Percentiles rank a stretch among this genome's conserved stretches.
These are phyloP conservation scores for Plenodomus lindquistii DNA, from an alignment of 2,329 filamentous ascomycete species.

Conservation along the genomic window DNA sequence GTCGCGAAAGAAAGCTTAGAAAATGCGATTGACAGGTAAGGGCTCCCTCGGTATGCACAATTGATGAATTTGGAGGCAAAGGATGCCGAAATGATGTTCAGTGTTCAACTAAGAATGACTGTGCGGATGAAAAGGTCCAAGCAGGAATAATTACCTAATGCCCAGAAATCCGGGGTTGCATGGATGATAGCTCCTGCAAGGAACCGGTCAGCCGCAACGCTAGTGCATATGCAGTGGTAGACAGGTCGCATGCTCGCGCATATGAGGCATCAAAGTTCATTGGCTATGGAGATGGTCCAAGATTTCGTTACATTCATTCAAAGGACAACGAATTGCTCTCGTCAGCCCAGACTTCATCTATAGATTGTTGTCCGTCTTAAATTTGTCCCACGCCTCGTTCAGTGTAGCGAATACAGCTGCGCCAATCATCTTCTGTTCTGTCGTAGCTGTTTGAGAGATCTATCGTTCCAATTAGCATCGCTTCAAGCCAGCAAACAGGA, in stretches of 20 bases:
- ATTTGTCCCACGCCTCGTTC: slow-evolving; percentile 72
- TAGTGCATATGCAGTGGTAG: not conserved
- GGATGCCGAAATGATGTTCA: not conserved
- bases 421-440: slow-evolving; percentile 69
- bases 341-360: slow-evolving; percentile 14
- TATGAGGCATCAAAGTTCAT: not conserved
- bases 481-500: not conserved
- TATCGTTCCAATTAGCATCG: slow-evolving; percentile 17
- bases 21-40: not conserved
- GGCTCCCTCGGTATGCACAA: not conserved
- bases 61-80: not conserved
- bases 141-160: slow-evolving; percentile 12
- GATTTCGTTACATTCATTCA: too few relatives aligned
- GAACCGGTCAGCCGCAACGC: slow-evolving; percentile 18
- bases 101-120: slow-evolving; percentile 15
- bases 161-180: slow-evolving; percentile 21
- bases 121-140: slow-evolving; percentile 19
- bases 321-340: not conserved
- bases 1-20: not conserved
- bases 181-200: slow-evolving; percentile 11
- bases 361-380: slow-evolving; percentile 62
- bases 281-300: too few relatives aligned
- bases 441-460: slow-evolving; percentile 67
- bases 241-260: not conserved
- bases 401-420: slow-evolving; percentile 66